These are phyloP conservation scores for Dactylonectria macrodidyma DNA, from an alignment of 2,329 filamentous ascomycete genomes.

Conservation along the genomic window DNA sequence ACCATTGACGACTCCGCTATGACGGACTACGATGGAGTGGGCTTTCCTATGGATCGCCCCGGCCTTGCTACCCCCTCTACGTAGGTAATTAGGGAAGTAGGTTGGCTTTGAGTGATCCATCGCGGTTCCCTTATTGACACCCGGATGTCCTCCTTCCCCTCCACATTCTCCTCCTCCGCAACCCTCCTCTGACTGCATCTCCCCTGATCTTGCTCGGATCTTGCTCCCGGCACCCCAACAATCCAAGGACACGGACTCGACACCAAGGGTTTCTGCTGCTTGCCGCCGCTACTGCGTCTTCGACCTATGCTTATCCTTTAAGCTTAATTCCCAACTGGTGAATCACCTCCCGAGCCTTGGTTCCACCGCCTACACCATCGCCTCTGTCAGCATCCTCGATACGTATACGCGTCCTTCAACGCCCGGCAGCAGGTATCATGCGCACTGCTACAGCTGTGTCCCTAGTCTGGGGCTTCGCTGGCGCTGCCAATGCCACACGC, in stretches of 20 bases:
- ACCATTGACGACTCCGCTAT: background rate
- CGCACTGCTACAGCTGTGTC: slow-evolving; percentile 31
- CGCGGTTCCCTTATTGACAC: background rate
- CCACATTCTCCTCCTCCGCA: background rate
- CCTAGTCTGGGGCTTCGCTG: slow-evolving; percentile 38
- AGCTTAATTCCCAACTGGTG: slow-evolving; percentile 9
- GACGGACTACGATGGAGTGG: background rate
- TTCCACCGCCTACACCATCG: background rate
- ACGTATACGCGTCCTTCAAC: background rate
- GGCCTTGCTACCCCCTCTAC: too few relatives aligned
- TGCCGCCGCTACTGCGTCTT: background rate
- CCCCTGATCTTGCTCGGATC: slow-evolving; percentile 17
- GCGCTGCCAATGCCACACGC: slow-evolving; percentile 36
- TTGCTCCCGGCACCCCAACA: slow-evolving; percentile 5
- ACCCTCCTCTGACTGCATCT: background rate
- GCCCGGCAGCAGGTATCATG: slow-evolving; percentile 24
- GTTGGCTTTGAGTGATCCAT: background rate
- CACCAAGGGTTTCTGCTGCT: background rate
- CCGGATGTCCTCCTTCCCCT: background rate
- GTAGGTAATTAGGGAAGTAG: too few relatives aligned
- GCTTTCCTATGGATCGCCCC: too few relatives aligned
- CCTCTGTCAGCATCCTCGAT: background rate
- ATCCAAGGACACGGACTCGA: slow-evolving; percentile 7
- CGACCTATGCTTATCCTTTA: slow-evolving; percentile 18
- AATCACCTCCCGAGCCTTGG: background rate